These are phyloP conservation scores for Limnanthes douglasii DNA, from an alignment of 345 rosid genomes.

Conservation along the genomic window DNA sequence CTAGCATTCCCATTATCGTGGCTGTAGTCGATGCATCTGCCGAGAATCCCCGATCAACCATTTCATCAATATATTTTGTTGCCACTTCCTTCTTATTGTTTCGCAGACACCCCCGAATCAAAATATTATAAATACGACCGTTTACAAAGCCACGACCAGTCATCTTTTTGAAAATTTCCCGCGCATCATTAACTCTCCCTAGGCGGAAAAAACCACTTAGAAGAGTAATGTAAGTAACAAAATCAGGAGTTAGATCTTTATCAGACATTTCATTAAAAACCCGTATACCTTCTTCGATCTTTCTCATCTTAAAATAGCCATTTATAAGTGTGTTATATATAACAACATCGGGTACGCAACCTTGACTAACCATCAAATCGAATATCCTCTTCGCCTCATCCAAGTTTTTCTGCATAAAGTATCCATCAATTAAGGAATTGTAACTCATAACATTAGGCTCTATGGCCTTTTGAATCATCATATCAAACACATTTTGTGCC, in stretches of 20 bases:
- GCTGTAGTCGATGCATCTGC: no score
- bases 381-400: slow-evolving; percentile 15
- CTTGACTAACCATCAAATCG: slow-evolving; percentile 10
- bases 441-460: slow-evolving; percentile 23
- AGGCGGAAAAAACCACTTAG: slow-evolving; percentile 10
- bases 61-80: no score
- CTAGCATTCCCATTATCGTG: no score
- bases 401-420: slow-evolving; percentile 13
- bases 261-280: slow-evolving; percentile 5
- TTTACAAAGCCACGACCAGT: slow-evolving; percentile 5
- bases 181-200: slow-evolving; percentile 8
- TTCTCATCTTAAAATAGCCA: slow-evolving; percentile 14
- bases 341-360: slow-evolving; percentile 4
- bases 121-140: no score
- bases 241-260: slow-evolving; percentile 10
- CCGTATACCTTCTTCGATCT: slow-evolving; percentile 6
- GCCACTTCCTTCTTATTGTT: no score
- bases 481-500: slow-evolving; percentile 10
- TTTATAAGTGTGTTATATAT: slow-evolving; percentile 18
- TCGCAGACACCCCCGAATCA: no score
- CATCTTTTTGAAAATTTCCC: slow-evolving; percentile 11
- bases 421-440: slow-evolving; percentile 20
- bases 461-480: slow-evolving; percentile 11
- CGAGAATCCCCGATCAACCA: no score
- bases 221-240: slow-evolving; percentile 12